Percentiles rank a stretch among this genome's conserved stretches.
Conservation (phyloP, 1,284 basidiomycete genomes). For the Cerioporus squamosus region DNA sequence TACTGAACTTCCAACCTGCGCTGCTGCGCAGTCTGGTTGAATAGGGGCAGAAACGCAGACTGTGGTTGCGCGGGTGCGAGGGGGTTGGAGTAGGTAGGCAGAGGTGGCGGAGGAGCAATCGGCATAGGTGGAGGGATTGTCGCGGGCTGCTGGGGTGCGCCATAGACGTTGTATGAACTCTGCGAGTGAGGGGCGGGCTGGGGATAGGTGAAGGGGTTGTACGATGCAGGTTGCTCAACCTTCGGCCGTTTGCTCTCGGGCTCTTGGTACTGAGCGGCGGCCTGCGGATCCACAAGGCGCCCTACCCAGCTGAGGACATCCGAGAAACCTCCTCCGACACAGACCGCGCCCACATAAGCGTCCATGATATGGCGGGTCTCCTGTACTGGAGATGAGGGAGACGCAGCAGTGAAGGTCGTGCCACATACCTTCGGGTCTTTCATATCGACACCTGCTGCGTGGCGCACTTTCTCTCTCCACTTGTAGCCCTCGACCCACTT, state of each 20-base stretch:
- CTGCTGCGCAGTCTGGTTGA: slow-evolving; percentile 73
- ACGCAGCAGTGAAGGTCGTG: slow-evolving; percentile 1
- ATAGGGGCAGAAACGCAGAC: slow-evolving; percentile 65
- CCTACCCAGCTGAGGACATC: slow-evolving; percentile 57
- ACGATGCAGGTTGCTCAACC: too few species aligned
- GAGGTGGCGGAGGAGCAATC: slow-evolving; percentile 35
- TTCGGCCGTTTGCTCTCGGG: too few species aligned
- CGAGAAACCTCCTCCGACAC: slow-evolving; percentile 54
- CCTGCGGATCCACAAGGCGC: too few species aligned
- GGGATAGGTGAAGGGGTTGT: slow-evolving; percentile 6
- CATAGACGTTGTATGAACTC: slow-evolving; percentile 5
- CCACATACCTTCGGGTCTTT: slow-evolving; percentile 51
- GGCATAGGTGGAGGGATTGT: slow-evolving; percentile 31
- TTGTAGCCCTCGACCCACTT: slow-evolving; percentile 63
- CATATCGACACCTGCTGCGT: slow-evolving; percentile 47
- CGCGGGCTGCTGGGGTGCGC: slow-evolving; percentile 10
- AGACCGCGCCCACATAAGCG: slow-evolving; percentile 71
- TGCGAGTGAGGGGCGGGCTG: slow-evolving; percentile 10
- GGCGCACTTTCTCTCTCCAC: slow-evolving; percentile 61
- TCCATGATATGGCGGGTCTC: slow-evolving; percentile 62
- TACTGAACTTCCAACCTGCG: slow-evolving; percentile 66
- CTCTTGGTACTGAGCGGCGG: too few species aligned
- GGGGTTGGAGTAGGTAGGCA: slow-evolving; percentile 46
- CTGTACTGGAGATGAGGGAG: slow-evolving; percentile 38
- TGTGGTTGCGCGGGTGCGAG: slow-evolving; percentile 60